phyloP scores from a whole-genome alignment of 1,284 basidiomycete species.

The Trichosporon sp. region DNA sequence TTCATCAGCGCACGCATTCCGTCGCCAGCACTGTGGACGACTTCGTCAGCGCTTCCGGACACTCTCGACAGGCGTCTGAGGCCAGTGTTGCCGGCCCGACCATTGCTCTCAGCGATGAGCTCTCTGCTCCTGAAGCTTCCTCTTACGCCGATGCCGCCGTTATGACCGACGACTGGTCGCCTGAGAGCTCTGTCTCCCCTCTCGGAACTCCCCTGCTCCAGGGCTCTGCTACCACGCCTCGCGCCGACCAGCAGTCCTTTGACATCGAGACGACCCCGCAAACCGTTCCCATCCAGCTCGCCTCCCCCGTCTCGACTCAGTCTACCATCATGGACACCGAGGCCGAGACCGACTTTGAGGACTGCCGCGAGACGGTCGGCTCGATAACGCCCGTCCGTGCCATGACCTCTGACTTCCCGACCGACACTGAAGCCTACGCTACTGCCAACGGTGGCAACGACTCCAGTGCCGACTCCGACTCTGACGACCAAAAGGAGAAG shows the following conservation, averaged over 20 bases:
- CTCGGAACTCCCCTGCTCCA: neutral
- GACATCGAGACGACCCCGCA: conserved; percentile 43
- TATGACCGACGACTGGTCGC: conserved; percentile 48
- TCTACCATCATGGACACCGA: conserved; percentile 58
- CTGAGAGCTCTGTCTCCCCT: conserved; percentile 28
- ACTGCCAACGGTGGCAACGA: conserved; percentile 45
- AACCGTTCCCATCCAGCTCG: conserved; percentile 39
- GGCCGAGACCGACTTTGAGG: conserved; percentile 72
- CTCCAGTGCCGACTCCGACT: conserved; percentile 62
- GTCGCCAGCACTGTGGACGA: conserved; percentile 21
- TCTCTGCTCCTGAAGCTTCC: conserved; percentile 38
- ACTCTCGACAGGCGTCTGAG: conserved; percentile 16
- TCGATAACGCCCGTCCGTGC: conserved; percentile 64
- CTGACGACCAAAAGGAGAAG: conserved; percentile 56
- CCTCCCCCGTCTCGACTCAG: conserved; percentile 38
- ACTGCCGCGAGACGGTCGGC: conserved; percentile 73
- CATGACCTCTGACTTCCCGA: conserved; percentile 65
- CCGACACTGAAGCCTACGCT: conserved; percentile 49
- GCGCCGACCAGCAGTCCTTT: conserved; percentile 19
- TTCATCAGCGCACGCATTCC: conserved; percentile 21
- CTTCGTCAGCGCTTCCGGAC: conserved; percentile 17
- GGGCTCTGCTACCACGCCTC: neutral
- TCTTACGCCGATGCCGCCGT: conserved; percentile 41
- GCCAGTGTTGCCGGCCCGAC: conserved; percentile 5
- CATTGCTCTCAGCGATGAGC: conserved; percentile 46